Conservation (phyloP, 2,329 filamentous ascomycete species). For the Pestalotiopsis sp. region DNA sequence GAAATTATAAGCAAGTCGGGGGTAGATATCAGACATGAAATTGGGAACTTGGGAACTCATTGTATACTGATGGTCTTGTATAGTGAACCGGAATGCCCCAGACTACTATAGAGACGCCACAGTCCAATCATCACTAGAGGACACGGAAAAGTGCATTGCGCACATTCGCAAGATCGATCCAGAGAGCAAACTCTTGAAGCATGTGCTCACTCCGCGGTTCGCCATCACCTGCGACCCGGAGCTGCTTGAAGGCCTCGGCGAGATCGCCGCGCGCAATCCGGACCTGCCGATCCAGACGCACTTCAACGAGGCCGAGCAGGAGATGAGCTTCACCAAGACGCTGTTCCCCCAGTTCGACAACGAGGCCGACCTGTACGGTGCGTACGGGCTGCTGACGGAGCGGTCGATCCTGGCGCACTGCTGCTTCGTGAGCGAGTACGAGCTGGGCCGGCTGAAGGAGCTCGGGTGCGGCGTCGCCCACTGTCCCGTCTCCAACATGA, state of each 20-base stretch:
- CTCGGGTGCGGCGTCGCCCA: conserved; percentile 63
- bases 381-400: conserved; percentile 54
- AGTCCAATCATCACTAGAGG: conserved; percentile 47
- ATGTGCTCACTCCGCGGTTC: conserved; percentile 61
- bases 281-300: conserved; percentile 65
- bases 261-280: conserved; percentile 49
- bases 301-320: conserved; percentile 66
- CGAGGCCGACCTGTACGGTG: conserved; percentile 62
- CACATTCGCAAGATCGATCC: conserved; percentile 50
- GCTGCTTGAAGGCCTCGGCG: conserved; percentile 58
- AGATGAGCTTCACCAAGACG: conserved; percentile 55
- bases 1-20: too few relatives aligned
- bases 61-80: neutral
- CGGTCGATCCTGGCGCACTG: conserved; percentile 69
- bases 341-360: conserved; percentile 59
- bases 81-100: conserved; percentile 56
- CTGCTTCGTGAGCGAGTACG: conserved; percentile 61
- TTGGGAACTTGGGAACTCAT: neutral
- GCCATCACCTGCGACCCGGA: conserved; percentile 61
- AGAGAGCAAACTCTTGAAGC: conserved; percentile 43
- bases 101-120: conserved; percentile 53
- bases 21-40: neutral
- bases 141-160: conserved; percentile 52
- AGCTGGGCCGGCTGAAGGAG: conserved; percentile 48
- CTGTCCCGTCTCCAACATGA: conserved; percentile 68